Evolutionary conservation across 129 eudicot genomes (phyloP), one percentile per base, ranked within the genome.

Genomic region (Pseudognaphalium luteoalbum): DNA sequence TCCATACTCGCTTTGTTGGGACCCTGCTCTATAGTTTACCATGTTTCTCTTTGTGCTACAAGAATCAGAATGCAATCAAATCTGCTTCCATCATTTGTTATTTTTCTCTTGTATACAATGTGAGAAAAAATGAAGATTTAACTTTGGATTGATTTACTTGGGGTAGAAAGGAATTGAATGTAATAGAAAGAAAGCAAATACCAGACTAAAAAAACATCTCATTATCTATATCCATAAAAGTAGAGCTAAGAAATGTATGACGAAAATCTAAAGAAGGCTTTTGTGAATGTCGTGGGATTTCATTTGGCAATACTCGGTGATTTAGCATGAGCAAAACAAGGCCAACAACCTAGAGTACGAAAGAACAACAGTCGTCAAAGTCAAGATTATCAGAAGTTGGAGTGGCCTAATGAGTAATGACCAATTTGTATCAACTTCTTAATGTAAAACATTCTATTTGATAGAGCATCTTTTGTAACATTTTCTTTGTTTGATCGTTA

Each of bases 1-100:
- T 61, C 20, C 73, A 72, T 54, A 28, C 28, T 73, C 74, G 65
- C 83, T 17, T 67, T 80, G 66, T 65, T 72, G 54, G 64, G 78
- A 62, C 74, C 79, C 79, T 59, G 66, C 65, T 60, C 33, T 47
- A 41, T 39, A 70, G 3, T 68, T 56, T 68, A 77, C 47, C 75
- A 30, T 33, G 54, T 72, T 33, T 72, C 51, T 56, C 32, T 54
- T 71, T 52, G 10, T 54, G 67, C 59, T 33, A 14, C 77, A 6
- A 19, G 14, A 10, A 34, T 34, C 6, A 4, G 39, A 57, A 20
- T 14, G 20, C 35, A 73, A 21, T 33, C 28, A 25, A 25, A 35
- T 35, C 3, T 73, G 56, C 25, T 58, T 58, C 20, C 51, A 14
- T 57, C 57, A 35, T 73, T n/a, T 39, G 20, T 6, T 28, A 50